Evolutionary conservation across 495 filamentous ascomycete genomes (phyloP).

Genomic region (Parachaetomium inaequale): DNA sequence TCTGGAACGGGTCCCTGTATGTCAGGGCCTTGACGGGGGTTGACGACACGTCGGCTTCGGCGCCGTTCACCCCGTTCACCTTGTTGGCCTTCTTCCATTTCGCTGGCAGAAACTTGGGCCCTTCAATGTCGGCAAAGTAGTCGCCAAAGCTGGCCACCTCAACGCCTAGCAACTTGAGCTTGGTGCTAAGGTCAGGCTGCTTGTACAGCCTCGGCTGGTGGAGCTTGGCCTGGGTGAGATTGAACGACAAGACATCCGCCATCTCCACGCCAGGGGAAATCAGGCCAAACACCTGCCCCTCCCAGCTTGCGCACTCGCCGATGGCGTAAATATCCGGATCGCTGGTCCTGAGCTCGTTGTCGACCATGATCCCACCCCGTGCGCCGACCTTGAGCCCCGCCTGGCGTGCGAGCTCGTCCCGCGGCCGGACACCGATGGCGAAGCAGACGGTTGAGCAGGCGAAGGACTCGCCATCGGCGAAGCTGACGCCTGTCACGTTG

Average conservation of each 20-base stretch:
- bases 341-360: conserved; percentile 68
- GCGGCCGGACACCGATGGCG: conserved; percentile 82
- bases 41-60: conserved; percentile 36
- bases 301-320: conserved; percentile 93
- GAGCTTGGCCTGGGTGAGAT: conserved; percentile 77
- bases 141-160: conserved; percentile 96
- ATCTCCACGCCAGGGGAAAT: conserved; percentile 95
- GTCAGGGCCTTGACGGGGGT: conserved; percentile 77
- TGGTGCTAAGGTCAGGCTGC: conserved; percentile 87
- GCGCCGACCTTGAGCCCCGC: conserved; percentile 72
- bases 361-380: conserved; percentile 74
- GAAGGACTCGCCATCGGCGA: conserved; percentile 82
- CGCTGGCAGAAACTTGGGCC: conserved; percentile 69
- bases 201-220: conserved; percentile 71
- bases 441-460: conserved; percentile 85
- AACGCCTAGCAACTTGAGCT: conserved; percentile 87
- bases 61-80: conserved; percentile 48
- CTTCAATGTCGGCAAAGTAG: conserved; percentile 91
- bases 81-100: conserved; percentile 36
- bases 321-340: conserved; percentile 78
- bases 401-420: conserved; percentile 73
- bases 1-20: conserved; percentile 89
- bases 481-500: conserved; percentile 68
- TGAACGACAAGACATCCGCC: conserved; percentile 94
- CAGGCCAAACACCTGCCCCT: conserved; percentile 87